Percentiles rank a stretch among this genome's conserved stretches.
phyloP scores from a whole-genome alignment of 2,329 filamentous ascomycete genomes.

The Fusarium azukiicola region DNA sequence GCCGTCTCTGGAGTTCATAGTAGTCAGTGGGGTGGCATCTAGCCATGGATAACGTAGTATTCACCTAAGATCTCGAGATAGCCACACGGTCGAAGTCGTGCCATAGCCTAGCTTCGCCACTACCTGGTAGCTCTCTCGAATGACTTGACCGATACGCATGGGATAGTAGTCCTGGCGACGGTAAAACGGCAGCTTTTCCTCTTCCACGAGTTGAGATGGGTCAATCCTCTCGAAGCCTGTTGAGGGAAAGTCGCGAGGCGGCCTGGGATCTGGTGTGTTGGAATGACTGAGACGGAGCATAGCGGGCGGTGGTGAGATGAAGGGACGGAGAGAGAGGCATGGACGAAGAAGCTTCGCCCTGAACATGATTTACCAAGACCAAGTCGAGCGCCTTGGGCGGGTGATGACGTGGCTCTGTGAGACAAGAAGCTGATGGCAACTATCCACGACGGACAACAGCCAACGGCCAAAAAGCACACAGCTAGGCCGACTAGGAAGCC shows the following conservation, averaged over 20 bases:
- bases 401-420: too few species aligned
- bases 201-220: slow-evolving; percentile 49
- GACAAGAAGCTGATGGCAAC: too few species aligned
- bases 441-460: too few species aligned
- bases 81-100: slow-evolving; percentile 66
- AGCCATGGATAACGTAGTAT: neutral
- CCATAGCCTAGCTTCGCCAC: slow-evolving; percentile 69
- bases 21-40: neutral
- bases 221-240: slow-evolving; percentile 24
- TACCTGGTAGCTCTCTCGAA: slow-evolving; percentile 60
- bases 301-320: slow-evolving; percentile 17
- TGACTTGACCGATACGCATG: slow-evolving; percentile 58
- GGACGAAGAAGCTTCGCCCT: slow-evolving; percentile 8
- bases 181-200: slow-evolving; percentile 50
- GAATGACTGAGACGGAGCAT: slow-evolving; percentile 22
- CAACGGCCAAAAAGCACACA: too few species aligned
- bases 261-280: neutral
- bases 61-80: slow-evolving; percentile 61
- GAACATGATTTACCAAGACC: slow-evolving; percentile 20
- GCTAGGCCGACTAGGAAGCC: too few species aligned
- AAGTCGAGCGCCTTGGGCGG: too few species aligned
- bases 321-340: slow-evolving; percentile 3
- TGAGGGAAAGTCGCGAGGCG: neutral
- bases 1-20: slow-evolving; percentile 34
- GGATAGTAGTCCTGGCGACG: slow-evolving; percentile 60